Conservation (phyloP, 2,329 filamentous ascomycete species). For the Beauveria asiatica region DNA sequence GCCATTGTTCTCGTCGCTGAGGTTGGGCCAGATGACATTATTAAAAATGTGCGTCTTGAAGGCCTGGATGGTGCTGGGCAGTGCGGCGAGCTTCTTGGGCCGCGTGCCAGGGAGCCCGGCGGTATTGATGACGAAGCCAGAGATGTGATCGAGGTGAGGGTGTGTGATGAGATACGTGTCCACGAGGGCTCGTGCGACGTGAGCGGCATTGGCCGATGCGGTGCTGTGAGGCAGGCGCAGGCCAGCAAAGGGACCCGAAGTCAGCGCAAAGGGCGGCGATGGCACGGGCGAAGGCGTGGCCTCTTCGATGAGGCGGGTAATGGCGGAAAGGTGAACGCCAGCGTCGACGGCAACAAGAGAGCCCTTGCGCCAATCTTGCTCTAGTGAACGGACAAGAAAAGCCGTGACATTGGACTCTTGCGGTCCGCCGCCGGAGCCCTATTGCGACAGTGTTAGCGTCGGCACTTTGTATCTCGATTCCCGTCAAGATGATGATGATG, state of each 20-base stretch:
- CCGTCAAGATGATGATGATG: too few relatives aligned
- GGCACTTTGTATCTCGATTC: too few relatives aligned
- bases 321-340: constrained; percentile 79
- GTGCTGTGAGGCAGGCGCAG: constrained; percentile 59
- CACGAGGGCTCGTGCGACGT: constrained; percentile 71
- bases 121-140: constrained; percentile 88
- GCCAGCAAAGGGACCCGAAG: constrained; percentile 70
- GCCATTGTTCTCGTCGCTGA: constrained; percentile 92
- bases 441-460: constrained; percentile 9
- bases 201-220: constrained; percentile 67
- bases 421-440: constrained; percentile 88
- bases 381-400: constrained; percentile 75
- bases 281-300: constrained; percentile 31
- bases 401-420: constrained; percentile 84
- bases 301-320: constrained; percentile 67
- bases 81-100: constrained; percentile 77
- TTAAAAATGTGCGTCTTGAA: constrained; percentile 96
- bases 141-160: constrained; percentile 91
- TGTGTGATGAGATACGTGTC: constrained; percentile 91
- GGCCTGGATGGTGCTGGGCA: constrained; percentile 83
- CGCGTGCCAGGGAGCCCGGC: constrained; percentile 72
- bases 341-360: constrained; percentile 91
- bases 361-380: constrained; percentile 69
- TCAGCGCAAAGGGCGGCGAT: constrained; percentile 42
- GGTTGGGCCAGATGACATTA: constrained; percentile 93